phyloP scores from a whole-genome alignment of 176 grass and related monocot species.

The Microstegium vimineum region DNA sequence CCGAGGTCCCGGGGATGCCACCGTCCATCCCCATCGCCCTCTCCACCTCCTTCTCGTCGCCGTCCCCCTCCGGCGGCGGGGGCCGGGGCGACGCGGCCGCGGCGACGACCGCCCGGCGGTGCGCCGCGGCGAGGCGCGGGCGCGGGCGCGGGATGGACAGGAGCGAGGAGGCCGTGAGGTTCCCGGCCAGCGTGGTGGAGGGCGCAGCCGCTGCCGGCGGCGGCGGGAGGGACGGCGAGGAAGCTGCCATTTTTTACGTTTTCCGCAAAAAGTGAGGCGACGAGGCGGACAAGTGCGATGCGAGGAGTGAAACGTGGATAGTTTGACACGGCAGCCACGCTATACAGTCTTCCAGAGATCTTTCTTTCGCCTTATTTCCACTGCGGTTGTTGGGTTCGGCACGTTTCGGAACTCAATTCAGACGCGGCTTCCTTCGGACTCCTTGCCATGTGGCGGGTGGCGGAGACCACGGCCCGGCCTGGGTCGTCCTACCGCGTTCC shows the following conservation, averaged over 20 bases:
- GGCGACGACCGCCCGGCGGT: constrained; percentile 35
- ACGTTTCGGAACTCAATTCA: constrained; percentile 1
- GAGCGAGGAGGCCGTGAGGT: constrained; percentile 25
- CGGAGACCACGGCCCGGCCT: no score
- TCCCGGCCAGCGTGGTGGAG: constrained; percentile 6
- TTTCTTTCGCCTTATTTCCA: constrained; percentile 15
- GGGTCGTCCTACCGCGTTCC: no score
- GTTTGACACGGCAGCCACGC: constrained; percentile 6
- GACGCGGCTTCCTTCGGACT: background rate
- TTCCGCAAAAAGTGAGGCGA: background rate
- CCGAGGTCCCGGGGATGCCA: constrained; percentile 75
- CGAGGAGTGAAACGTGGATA: background rate
- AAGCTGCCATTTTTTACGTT: constrained; percentile 44
- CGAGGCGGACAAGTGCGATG: background rate
- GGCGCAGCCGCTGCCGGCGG: constrained; percentile 4
- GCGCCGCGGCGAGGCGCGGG: constrained; percentile 13
- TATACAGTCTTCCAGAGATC: constrained; percentile 23
- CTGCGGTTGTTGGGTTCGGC: constrained; percentile 15
- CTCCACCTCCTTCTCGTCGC: constrained; percentile 59
- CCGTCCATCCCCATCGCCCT: constrained; percentile 88
- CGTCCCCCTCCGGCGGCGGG: constrained; percentile 8
- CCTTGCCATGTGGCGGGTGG: no score
- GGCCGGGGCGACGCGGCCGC: constrained; percentile 20
- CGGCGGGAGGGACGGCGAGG: constrained; percentile 35
- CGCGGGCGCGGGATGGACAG: constrained; percentile 33